These are phyloP conservation scores for Neonectria sp. DNA, from an alignment of 2,329 filamentous ascomycete species.

Conservation along the genomic window DNA sequence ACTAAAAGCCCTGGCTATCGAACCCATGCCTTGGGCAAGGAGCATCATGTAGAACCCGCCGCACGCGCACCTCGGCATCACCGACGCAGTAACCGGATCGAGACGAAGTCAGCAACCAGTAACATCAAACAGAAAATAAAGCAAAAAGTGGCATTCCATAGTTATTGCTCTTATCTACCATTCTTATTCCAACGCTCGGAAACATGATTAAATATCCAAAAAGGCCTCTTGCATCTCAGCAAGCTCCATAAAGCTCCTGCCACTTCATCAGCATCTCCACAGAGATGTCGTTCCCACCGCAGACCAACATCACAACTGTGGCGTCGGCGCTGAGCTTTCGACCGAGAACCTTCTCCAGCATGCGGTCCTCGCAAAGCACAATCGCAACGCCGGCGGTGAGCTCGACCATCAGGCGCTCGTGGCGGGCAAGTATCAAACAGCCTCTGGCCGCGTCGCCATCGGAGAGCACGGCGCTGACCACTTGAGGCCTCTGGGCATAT, in stretches of 20 bases:
- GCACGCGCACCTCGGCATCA: constrained; percentile 9
- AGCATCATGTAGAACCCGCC: neutral
- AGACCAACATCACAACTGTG: constrained; percentile 50
- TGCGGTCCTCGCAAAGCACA: constrained; percentile 47
- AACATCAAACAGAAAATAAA: neutral
- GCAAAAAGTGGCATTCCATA: neutral
- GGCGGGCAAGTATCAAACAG: constrained; percentile 47
- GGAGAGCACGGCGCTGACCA: constrained; percentile 46
- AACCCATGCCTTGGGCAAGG: neutral
- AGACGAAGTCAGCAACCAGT: neutral
- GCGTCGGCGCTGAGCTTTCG: constrained; percentile 43
- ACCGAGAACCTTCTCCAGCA: constrained; percentile 35
- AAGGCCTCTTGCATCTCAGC: neutral
- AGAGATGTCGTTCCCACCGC: constrained; percentile 52
- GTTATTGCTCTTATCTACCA: neutral
- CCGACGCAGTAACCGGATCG: constrained; percentile 4
- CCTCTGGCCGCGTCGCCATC: constrained; percentile 48
- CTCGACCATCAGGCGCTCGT: constrained; percentile 51
- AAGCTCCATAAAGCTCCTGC: constrained; percentile 38
- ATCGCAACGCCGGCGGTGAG: constrained; percentile 49
- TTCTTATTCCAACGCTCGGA: constrained; percentile 6
- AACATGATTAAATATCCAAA: neutral
- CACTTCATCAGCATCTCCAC: constrained; percentile 49
- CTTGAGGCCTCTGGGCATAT: constrained; percentile 46
- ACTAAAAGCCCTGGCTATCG: neutral